Conservation (phyloP, 2,329 filamentous ascomycete genomes). For the Botrytis sinoallii region DNA sequence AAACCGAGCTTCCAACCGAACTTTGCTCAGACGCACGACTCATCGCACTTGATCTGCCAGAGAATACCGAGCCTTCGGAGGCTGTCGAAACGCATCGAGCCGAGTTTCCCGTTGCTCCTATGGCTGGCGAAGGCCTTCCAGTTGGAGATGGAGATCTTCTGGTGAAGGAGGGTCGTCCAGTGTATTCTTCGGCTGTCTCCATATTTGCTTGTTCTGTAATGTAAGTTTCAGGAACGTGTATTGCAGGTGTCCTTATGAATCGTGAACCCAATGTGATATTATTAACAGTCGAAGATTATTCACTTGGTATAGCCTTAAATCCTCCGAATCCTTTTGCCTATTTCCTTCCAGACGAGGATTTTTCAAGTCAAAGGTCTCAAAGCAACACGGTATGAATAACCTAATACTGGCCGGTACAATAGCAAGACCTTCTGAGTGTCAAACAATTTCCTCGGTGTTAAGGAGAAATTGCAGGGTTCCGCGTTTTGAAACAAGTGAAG, state of each 20-base stretch:
- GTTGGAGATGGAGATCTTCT: slow-evolving; percentile 61
- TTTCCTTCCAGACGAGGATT: not conserved
- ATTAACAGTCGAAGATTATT: not conserved
- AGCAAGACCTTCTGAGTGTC: slow-evolving; percentile 19
- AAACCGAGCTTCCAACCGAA: slow-evolving; percentile 48
- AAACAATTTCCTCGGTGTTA: slow-evolving; percentile 20
- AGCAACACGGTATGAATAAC: slow-evolving; percentile 26
- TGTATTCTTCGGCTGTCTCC: slow-evolving; percentile 38
- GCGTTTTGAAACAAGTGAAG: slow-evolving; percentile 15
- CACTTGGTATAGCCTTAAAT: not conserved
- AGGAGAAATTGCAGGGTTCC: slow-evolving; percentile 16
- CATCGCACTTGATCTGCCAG: slow-evolving; percentile 41
- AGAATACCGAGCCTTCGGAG: slow-evolving; percentile 47
- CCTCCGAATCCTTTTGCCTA: not conserved
- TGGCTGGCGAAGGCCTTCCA: slow-evolving; percentile 58
- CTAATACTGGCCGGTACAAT: not conserved
- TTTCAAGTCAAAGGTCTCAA: not conserved
- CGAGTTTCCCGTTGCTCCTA: slow-evolving; percentile 56
- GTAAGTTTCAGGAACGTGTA: not conserved
- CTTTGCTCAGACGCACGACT: slow-evolving; percentile 53
- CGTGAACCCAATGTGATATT: not conserved
- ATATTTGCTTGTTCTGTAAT: slow-evolving; percentile 37
- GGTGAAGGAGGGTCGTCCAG: slow-evolving; percentile 33
- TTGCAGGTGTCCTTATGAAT: not conserved
- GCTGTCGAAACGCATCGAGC: slow-evolving; percentile 64